Evolutionary conservation across 2,329 filamentous ascomycete species (phyloP), one percentile per base, ranked within the genome.

Genomic region (Cladosporium sphaerospermum): DNA sequence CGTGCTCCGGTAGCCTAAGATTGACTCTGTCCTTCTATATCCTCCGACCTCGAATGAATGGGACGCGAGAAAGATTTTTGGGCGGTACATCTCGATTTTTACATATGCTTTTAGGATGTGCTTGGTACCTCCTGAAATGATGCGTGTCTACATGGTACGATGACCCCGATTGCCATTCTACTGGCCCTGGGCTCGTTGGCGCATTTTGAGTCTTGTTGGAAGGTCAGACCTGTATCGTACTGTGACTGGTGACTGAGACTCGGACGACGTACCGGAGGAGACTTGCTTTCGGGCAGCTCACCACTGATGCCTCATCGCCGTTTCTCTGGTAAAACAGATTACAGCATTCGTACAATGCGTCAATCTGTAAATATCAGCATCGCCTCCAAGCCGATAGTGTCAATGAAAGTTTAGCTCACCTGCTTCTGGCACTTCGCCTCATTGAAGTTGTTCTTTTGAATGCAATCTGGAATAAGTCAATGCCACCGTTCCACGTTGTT

Each of bases 1-100:
- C 91, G 92, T 89, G 93, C 93, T 99, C 90, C 91, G 89, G 90
- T 88, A 79, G 88, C 87, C 92, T 86, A 89, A 95, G 88, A 87
- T 70, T 77, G 55, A 82, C 76, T 72, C 73, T 75, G 76, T 78
- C 56, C 84, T 81, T 83, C 68, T 72, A 64, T 66, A 86, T 81
- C 81, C 81, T 72, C 72, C 66, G 65, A 67, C 71, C 66, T 65
- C 56, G 57, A 71, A 66, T 80, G 77, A 61, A 60, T 61, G 67
- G 70, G 60, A 67, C 68, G 57, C 63, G 65, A 69, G 73, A 71
- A 67, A 60, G 66, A 61, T 70, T 67, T 69, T 67, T 67, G 64
- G 67, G 67, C 70, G 68, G 66, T 61, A 72, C 65, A 74, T 51
- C 40, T 44, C 18, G 18, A 28, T 11, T 51, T 49, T 50, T 47